Conservation (phyloP, 2,329 filamentous ascomycete genomes). For the Cercospora citrullina region DNA sequence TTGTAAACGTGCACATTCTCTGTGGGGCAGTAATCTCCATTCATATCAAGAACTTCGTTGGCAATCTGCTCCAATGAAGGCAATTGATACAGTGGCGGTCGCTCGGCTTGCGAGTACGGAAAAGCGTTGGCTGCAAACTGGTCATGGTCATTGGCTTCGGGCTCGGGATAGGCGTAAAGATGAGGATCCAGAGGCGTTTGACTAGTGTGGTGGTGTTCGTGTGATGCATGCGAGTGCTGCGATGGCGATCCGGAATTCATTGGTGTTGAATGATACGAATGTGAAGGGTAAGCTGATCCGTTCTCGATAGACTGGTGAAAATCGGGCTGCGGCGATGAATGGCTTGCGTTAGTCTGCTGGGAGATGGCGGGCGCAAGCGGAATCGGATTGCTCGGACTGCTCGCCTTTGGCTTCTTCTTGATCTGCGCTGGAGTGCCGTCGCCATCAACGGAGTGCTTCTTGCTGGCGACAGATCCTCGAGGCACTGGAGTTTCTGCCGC, state of each 20-base stretch:
- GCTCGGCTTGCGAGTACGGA: conserved; percentile 29
- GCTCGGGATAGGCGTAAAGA: conserved; percentile 21
- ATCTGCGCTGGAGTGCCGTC: conserved; percentile 31
- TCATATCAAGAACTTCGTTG: conserved; percentile 40
- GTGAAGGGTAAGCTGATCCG: conserved; percentile 13
- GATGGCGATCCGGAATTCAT: conserved; percentile 14
- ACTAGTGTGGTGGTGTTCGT: conserved; percentile 13
- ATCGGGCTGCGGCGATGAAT: conserved; percentile 14
- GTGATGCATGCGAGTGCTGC: conserved; percentile 14
- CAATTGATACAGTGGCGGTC: conserved; percentile 29
- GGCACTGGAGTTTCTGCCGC: conserved; percentile 62
- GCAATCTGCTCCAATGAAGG: conserved; percentile 41
- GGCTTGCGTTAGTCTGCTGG: conserved; percentile 18
- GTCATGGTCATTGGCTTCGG: conserved; percentile 8
- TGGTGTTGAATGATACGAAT: conserved; percentile 14
- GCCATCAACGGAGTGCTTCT: conserved; percentile 53
- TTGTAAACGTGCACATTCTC: conserved; percentile 26
- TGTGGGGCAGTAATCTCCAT: conserved; percentile 29
- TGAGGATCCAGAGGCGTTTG: conserved; percentile 29
- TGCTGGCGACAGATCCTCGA: conserved; percentile 56
- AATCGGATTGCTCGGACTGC: conserved; percentile 8
- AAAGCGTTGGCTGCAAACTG: conserved; percentile 22
- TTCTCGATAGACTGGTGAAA: conserved; percentile 12
- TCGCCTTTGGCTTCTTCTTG: conserved; percentile 31
- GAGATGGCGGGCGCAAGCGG: conserved; percentile 14